Base-by-base conservation (phyloP, 2,329 filamentous ascomycete genomes). In the Blastomyces silverae region DNA sequence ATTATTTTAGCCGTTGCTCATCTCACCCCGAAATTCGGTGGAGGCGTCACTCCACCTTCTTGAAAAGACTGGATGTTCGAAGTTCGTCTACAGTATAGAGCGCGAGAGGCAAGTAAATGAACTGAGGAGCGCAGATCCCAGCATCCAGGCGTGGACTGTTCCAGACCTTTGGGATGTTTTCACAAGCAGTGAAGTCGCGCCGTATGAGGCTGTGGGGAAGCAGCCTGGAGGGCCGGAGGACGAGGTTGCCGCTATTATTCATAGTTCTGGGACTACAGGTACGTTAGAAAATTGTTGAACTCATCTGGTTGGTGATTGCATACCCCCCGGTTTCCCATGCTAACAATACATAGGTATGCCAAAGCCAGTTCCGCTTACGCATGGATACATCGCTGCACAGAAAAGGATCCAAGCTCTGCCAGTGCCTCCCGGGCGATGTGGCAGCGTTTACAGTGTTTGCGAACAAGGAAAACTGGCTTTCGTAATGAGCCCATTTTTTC, bases 241-340 rank as follows among this genome's bases (percentile, higher is more conserved):
- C 25, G 66, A 72, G 7, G 63, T 64, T 2, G 62, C 65, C 2
- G 63, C 72, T 13, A 73, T 76, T 10, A 73, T 76, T 37, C 76
- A 77, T 64, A 77, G 74, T 22, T 77, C 75, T n/a, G 75, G 75
- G 31, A 75, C 74, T 1, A 77, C 75, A 17, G 75, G 75, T 74
- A 65, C 50, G 67, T 64, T 13, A n/a, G 7, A 11, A 46, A 11
- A 17, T 55, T 37, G 34, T 2, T 37, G 34, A 37, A 37, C 34
- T 37, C 34, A 37, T 37, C 34, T 37, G 34, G 34, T 37, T 37
- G 34, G 34, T 10, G 34, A 37, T 37, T 37, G 34, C 34, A 37
- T 37, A 10, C 34, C 7, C 1, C 34, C 3, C 1, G n/a, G n/a
- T 20, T 17, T 28, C 61, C 61, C 17, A 64, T 48, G 59, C 57